Evolutionary conservation across 805 yeast species (phyloP), one percentile per base, ranked within the genome.

Genomic region (Pichia phayaonensis): DNA sequence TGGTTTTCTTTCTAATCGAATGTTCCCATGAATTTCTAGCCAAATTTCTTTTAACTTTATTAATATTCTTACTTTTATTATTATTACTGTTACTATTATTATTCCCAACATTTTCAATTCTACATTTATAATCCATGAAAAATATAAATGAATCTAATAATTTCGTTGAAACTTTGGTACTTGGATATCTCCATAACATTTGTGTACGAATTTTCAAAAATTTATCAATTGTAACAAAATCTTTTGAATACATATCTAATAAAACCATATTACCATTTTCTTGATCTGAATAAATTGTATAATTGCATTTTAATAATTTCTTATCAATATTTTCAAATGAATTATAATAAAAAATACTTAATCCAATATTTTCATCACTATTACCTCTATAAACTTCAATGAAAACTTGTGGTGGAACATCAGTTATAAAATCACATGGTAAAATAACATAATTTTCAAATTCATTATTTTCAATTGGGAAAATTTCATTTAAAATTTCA

Each of bases 11-110:
- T 11, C 67, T 62, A 7, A 61, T 59, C 0, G 84, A 73, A 63
- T 90, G 96, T 59, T 77, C 79, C 99, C 99, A 94, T 1, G 96
- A 84, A 55, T 95, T 79, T 66, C 98, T 79, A 3, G 95, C 95
- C 51, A 92, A 68, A 61, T 90, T 96, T 61, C 98, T 79, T 41
- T 90, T 77, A 23, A 90, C 74, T 61, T 86, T 86, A 22, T 77
- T 76, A 38, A 82, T 68, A 5, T 89, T 74, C 56, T 80, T 74
- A 51, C 69, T 69, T 23, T 62, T 44, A n/a, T 48, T 45, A 36
- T 47, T 45, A 34, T 23, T 18, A 21, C 11, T 45, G 26, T 23
- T 18, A 21, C 11, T 44, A n/a, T 48, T 45, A 36, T 47, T 45
- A 34, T 23, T 18, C n/a, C 11, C 21, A 5, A 34, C 40, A 11